Evolutionary conservation across 352 stramenopile genomes (phyloP).

Genomic region (Phytophthora fragariaefolia): DNA sequence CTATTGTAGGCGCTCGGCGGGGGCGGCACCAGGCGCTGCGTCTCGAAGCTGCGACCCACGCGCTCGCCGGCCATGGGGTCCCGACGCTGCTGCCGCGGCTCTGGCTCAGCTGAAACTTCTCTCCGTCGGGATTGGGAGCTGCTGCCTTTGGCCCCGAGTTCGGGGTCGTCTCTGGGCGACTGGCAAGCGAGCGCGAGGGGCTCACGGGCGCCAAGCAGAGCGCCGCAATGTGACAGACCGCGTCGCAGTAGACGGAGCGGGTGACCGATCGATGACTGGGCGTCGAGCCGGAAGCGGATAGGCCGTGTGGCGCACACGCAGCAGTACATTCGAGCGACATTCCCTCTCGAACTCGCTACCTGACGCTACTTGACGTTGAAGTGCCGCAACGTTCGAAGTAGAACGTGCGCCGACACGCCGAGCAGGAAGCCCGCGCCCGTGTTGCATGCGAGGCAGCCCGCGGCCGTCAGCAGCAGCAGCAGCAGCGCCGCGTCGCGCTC

Average conservation of each 20-base stretch:
- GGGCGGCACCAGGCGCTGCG: conserved; percentile 42
- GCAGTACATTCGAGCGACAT: conserved; percentile 19
- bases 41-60: conserved; percentile 38
- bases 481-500: conserved; percentile 48
- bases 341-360: conserved; percentile 5
- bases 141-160: conserved; percentile 29
- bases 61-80: conserved; percentile 26
- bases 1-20: conserved; percentile 27
- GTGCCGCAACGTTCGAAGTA: conserved; percentile 35
- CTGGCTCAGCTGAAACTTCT: too few species aligned
- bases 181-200: conserved; percentile 1
- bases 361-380: conserved; percentile 33
- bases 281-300: neutral
- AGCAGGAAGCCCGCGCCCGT: conserved; percentile 66
- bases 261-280: conserved; percentile 9
- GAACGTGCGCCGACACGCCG: conserved; percentile 42
- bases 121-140: conserved; percentile 26
- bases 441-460: conserved; percentile 55
- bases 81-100: conserved; percentile 4
- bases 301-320: conserved; percentile 12
- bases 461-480: conserved; percentile 45
- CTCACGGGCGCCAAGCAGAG: conserved; percentile 1
- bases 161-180: too few species aligned
- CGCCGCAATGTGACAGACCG: conserved; percentile 23
- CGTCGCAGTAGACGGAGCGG: conserved; percentile 18